Base-by-base conservation (phyloP, 176 grass and related monocot genomes). In the Oryza officinalis region DNA sequence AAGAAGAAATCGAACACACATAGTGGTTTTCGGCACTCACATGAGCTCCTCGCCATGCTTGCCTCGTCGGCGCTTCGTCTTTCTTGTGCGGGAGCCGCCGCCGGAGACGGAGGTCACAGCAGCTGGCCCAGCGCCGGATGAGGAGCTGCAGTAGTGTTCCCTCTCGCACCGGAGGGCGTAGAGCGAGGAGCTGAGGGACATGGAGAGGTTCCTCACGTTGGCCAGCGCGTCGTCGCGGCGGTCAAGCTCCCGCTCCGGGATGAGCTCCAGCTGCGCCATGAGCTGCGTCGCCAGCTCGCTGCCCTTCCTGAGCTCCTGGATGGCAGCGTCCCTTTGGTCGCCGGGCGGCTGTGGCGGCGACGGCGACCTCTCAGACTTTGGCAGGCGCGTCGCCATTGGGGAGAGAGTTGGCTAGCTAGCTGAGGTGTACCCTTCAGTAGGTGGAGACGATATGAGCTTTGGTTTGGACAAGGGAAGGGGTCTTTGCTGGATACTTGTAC, bases 101-200 rank as follows among this genome's bases (percentile, higher is more conserved):
- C 69, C 63, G 4, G 37, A 77, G 46, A 63, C 13, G 27, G 44
- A 59, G 22, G 20, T 28, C n/a, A 82, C 33, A 35, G 33, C 54
- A 72, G 33, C 4, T 1, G 10, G 13, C 10, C 49, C 37, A 6
- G 8, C 27, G 3, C 59, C 47, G 12, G 33, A 35, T 35, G 37
- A 38, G 6, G 46, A 59, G 35, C 5, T 8, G 79, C 40, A 26
- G 13, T 83, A 7, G 7, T 83, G 69, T 27, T 80, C 81, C 13
- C 41, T 89, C 76, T 77, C 65, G 3, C 65, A 85, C 87, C 71
- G 82, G 72, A 89, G 87, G 25, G 81, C 74, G 41, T n/a, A 72
- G 57, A 89, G 83, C 31, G 78, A 89, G 27, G 88, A 89, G 27
- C 37, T 44, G 9, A 81, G 46, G 13, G 72, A 72, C 31, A 38